Conservation (phyloP, 2,329 filamentous ascomycete genomes). For the Aspergillus floridensis region DNA sequence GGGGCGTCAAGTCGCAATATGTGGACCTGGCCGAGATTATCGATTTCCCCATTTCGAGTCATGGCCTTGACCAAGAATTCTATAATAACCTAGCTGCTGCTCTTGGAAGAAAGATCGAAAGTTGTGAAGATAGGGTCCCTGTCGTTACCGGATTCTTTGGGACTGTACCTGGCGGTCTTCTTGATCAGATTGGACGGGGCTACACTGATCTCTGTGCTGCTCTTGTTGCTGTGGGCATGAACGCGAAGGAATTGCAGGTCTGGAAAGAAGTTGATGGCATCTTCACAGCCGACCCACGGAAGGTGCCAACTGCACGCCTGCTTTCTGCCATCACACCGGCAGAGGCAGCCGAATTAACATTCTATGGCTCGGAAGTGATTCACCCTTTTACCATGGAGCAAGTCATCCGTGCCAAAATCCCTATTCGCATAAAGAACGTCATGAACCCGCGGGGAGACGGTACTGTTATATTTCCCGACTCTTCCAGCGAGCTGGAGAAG, state of each 20-base stretch:
- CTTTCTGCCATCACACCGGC: conserved; percentile 84
- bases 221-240: conserved; percentile 82
- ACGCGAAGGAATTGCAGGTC: conserved; percentile 85
- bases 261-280: conserved; percentile 99
- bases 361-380: conserved; percentile 93
- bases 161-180: conserved; percentile 81
- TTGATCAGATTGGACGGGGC: conserved; percentile 88
- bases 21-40: conserved; percentile 84
- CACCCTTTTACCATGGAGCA: conserved; percentile 99
- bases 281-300: conserved; percentile 80
- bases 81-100: conserved; percentile 63
- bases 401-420: conserved; percentile 63
- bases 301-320: conserved; percentile 90
- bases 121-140: conserved; percentile 67
- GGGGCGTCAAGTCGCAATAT: conserved; percentile 79
- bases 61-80: conserved; percentile 64
- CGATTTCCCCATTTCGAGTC: conserved; percentile 57
- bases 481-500: conserved; percentile 51
- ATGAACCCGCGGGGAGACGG: conserved; percentile 63
- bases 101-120: conserved; percentile 62
- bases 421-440: conserved; percentile 68
- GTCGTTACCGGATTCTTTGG: conserved; percentile 94
- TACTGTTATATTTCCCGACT: conserved; percentile 72
- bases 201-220: conserved; percentile 97
- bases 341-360: conserved; percentile 93